phyloP scores from a whole-genome alignment of 257 asterid genomes.

The Solanum arcanum region DNA sequence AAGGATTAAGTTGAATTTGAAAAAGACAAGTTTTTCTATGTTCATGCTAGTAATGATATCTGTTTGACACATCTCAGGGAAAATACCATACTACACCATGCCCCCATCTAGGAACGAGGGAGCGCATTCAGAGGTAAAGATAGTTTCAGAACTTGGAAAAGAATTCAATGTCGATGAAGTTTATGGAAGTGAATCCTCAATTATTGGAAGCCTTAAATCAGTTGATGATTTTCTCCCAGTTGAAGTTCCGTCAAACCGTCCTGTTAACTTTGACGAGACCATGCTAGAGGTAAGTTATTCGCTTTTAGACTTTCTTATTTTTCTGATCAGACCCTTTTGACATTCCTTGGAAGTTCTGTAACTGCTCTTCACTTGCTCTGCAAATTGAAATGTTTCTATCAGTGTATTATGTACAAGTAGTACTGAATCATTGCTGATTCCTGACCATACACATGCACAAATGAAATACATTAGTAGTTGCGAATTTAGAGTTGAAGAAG shows the following conservation, averaged over 20 bases:
- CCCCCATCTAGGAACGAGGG: slow-evolving; percentile 66
- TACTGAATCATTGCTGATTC: background rate
- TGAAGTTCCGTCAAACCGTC: slow-evolving; percentile 62
- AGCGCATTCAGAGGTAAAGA: slow-evolving; percentile 59
- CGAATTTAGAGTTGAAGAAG: background rate
- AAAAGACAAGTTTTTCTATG: background rate
- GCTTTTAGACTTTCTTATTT: background rate
- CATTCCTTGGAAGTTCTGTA: background rate
- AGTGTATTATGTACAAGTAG: background rate
- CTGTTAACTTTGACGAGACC: slow-evolving; percentile 51
- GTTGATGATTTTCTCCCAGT: slow-evolving; percentile 58
- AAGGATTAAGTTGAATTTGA: background rate
- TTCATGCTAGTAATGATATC: background rate
- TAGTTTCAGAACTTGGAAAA: slow-evolving; percentile 70
- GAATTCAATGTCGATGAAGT: slow-evolving; percentile 76
- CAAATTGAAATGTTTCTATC: background rate
- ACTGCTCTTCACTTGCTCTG: background rate
- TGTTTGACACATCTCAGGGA: slow-evolving; percentile 38
- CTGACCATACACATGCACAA: background rate
- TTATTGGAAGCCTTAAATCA: slow-evolving; percentile 94
- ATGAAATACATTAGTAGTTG: background rate
- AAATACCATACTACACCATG: slow-evolving; percentile 91
- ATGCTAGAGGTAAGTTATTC: slow-evolving; percentile 57
- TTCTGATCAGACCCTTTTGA: background rate
- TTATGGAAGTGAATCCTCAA: slow-evolving; percentile 73